Base-by-base conservation (phyloP, 352 stramenopile genomes). In the Phytophthora parvispora region DNA sequence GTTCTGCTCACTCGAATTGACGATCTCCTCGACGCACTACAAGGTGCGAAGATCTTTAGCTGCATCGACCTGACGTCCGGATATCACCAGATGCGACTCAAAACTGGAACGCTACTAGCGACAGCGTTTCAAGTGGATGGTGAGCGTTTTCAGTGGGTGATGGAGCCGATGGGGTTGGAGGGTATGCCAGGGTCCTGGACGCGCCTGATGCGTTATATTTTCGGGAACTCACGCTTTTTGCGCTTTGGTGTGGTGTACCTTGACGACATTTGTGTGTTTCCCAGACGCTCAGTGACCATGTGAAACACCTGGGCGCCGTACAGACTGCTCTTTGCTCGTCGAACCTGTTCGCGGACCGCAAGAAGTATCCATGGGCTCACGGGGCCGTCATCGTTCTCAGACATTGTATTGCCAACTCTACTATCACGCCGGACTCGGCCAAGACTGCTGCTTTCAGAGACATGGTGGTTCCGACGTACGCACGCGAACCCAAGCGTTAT, bases 251-350 rank as follows among this genome's bases (percentile, higher is more conserved):
- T 65, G 27, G 15, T 65, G 2, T 65, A 65, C 20, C n/a, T 57
- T 6, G 47, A 58, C 28, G 47, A 52, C 31, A 65, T 65, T 18
- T 57, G 45, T 10, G 24, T 65, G 42, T 65, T 40, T 58, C 57
- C n/a, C 16, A 9, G 47, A 34, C 42, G 5, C 16, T 63, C 28
- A 29, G n/a, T 24, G 56, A 63, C 3, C 59, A 66, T 53, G 34
- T 58, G 4, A 10, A 59, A 16, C 48, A 66, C 22, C 22, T 53
- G 5, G 48, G 48, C 16, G 59, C 24, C 2, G 48, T 66, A 4
- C 22, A 47, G 28, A 22, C 7, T 6, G 55, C 22, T 34, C n/a
- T 63, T 2, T 32, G 28, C 9, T 40, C 45, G 27, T 40, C 55
- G 9, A 25, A 63, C 16, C 32, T 54, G 10, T 63, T 54, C 28